phyloP scores from a whole-genome alignment of 768 basidiomycete genomes.

The Amanita polypyramis region DNA sequence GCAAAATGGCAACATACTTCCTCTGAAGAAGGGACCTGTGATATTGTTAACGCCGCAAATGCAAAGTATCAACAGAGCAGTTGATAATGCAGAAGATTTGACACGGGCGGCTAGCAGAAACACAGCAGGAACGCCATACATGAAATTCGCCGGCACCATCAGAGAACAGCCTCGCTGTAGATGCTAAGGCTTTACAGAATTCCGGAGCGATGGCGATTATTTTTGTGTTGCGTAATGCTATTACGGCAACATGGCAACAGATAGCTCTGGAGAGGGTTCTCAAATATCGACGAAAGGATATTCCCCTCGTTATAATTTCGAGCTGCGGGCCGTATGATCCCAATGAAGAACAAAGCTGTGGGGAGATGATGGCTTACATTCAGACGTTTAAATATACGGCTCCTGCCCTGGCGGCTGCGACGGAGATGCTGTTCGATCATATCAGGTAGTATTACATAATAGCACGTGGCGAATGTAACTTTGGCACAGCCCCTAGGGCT shows the following conservation, averaged over 20 bases:
- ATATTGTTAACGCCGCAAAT: slow-evolving; percentile 43
- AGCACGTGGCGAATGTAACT: not conserved
- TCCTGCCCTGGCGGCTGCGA: slow-evolving; percentile 36
- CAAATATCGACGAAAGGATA: slow-evolving; percentile 10
- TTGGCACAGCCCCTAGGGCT: slow-evolving; percentile 6
- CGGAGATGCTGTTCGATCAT: slow-evolving; percentile 26
- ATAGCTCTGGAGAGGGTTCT: slow-evolving; percentile 24
- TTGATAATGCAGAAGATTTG: slow-evolving; percentile 43
- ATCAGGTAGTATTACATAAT: slow-evolving; percentile 9
- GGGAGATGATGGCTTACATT: slow-evolving; percentile 25
- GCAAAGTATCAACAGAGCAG: slow-evolving; percentile 51
- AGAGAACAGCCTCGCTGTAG: no score
- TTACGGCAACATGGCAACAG: slow-evolving; percentile 42
- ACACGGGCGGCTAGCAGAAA: slow-evolving; percentile 36
- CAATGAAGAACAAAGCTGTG: slow-evolving; percentile 15
- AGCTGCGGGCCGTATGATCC: slow-evolving; percentile 65
- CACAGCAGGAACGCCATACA: slow-evolving; percentile 47
- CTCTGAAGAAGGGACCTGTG: slow-evolving; percentile 24
- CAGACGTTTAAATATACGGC: slow-evolving; percentile 52
- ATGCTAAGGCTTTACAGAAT: no score
- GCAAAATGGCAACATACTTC: slow-evolving; percentile 25
- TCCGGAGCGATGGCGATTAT: slow-evolving; percentile 34
- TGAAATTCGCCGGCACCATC: slow-evolving; percentile 34
- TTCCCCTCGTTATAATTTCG: slow-evolving; percentile 38
- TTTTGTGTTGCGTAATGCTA: slow-evolving; percentile 50